Conservation (phyloP, 2,329 filamentous ascomycete species). For the Aspergillus luchuensis region DNA sequence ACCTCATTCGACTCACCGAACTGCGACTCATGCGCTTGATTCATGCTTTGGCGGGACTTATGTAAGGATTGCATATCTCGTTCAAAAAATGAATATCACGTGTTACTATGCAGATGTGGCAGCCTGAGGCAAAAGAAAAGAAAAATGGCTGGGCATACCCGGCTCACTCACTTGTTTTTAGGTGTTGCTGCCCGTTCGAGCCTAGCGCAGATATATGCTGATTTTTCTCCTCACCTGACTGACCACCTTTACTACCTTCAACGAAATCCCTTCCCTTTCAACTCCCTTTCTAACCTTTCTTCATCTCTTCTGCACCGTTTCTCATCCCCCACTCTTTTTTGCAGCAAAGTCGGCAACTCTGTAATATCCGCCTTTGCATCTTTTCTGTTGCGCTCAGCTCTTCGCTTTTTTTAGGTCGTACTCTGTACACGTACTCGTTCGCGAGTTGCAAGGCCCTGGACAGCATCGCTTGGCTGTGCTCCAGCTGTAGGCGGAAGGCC, state of each 20-base stretch:
- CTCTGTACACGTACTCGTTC: conserved; percentile 42
- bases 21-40: background rate
- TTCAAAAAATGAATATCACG: background rate
- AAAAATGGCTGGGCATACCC: background rate
- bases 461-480: conserved; percentile 41
- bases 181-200: conserved; percentile 8
- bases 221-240: conserved; percentile 26
- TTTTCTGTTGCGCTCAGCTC: conserved; percentile 19
- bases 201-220: conserved; percentile 12
- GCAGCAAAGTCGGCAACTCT: conserved; percentile 14
- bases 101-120: background rate
- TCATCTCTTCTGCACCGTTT: conserved; percentile 4
- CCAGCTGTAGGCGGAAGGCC: conserved; percentile 42
- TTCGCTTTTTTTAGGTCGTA: conserved; percentile 35
- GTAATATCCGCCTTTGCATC: conserved; percentile 16
- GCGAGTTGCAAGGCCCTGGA: conserved; percentile 32
- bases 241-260: background rate
- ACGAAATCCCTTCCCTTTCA: conserved; percentile 12
- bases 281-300: background rate
- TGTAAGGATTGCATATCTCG: background rate
- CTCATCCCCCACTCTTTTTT: conserved; percentile 12
- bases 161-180: background rate
- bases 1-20: conserved; percentile 18
- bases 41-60: background rate
- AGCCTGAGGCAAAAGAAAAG: background rate